A percentile compares a stretch with the other conserved stretches of the same genome.
phyloP scores from a whole-genome alignment of 208 protist genomes.

The Polymyxa betae region DNA sequence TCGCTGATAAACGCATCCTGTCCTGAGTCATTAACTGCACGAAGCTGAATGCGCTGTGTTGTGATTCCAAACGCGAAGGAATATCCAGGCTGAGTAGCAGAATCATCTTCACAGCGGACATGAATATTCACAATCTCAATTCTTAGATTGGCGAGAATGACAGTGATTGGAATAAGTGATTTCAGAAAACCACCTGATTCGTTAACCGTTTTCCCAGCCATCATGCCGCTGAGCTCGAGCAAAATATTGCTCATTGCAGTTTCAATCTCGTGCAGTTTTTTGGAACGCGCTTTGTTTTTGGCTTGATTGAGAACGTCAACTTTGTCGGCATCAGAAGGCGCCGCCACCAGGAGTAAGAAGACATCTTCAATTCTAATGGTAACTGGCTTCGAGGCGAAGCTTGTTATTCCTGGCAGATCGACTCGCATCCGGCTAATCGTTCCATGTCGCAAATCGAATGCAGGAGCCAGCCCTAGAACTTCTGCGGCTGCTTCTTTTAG shows the following conservation, averaged over 20 bases:
- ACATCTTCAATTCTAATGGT: not conserved
- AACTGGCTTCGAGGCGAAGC: constrained; percentile 30
- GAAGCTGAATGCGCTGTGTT: not conserved
- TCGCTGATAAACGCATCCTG: constrained; percentile 15
- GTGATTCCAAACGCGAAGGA: not conserved
- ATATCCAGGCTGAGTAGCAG: constrained; percentile 21
- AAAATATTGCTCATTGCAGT: not conserved
- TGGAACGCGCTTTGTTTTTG: not conserved
- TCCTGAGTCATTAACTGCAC: not conserved
- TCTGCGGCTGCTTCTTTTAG: constrained; percentile 16
- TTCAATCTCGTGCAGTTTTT: constrained; percentile 19
- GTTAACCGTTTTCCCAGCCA: not conserved
- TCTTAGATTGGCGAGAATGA: constrained; percentile 24
- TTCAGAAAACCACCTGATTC: not conserved
- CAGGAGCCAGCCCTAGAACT: constrained; percentile 1
- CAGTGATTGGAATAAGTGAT: constrained; percentile 27
- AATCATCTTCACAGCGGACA: constrained; percentile 24
- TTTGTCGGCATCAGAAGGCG: not conserved
- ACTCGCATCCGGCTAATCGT: constrained; percentile 40
- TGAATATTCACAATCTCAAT: constrained; percentile 24
- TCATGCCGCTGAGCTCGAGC: not conserved
- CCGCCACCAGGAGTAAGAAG: not conserved
- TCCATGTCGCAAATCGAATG: constrained; percentile 1
- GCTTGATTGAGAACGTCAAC: not conserved
- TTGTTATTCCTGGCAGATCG: constrained; percentile 3